Evolutionary conservation across 176 grass and related monocot species (phyloP), one percentile per base, ranked within the genome.

Genomic region (Musa beccarii): DNA sequence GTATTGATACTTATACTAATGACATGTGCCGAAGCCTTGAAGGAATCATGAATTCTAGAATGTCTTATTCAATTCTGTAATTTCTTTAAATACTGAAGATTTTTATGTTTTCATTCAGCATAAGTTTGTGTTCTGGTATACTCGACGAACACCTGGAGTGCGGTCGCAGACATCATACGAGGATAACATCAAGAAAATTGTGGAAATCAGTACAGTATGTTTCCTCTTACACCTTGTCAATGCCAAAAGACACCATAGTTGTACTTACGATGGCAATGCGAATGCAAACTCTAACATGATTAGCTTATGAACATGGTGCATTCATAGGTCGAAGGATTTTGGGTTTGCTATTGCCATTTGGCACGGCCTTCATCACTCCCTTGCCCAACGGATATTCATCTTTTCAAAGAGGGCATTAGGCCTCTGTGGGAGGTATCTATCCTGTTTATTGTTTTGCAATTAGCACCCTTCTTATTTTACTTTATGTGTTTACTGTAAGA

Each of bases 281-380:
- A 74, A 71, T 53, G 49, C 21, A 43, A 81, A 75, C 78, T 22
- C 15, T 80, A 77, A 50, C 68, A n/a, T 66, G 79, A 17, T 73
- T 75, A 25, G 9, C 54, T n/a, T 75, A 61, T 61, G 54, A 75
- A 59, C 25, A 14, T 72, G 53, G 56, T 81, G 69, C 68, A 66
- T 79, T 54, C 21, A 76, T 56, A 99, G 96, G 96, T 99, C 59
- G 96, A 99, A 82, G 88, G 88, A 17, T 99, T 99, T 80, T 99
- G 96, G 96, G 80, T 92, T 66, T 99, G 91, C 79, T 99, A 99
- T 71, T 99, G 96, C 81, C 96, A 99, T 83, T 83, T 99, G 1
- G 71, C 86, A 15, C 89, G 96, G 43, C 96, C 96, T 9, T 72
- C 86, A 11, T 52, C 76, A 15, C 84, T 99, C 2, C 91, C 90